Conservation (phyloP, 1,139 yeast genomes). For the Hansenula anomala region DNA sequence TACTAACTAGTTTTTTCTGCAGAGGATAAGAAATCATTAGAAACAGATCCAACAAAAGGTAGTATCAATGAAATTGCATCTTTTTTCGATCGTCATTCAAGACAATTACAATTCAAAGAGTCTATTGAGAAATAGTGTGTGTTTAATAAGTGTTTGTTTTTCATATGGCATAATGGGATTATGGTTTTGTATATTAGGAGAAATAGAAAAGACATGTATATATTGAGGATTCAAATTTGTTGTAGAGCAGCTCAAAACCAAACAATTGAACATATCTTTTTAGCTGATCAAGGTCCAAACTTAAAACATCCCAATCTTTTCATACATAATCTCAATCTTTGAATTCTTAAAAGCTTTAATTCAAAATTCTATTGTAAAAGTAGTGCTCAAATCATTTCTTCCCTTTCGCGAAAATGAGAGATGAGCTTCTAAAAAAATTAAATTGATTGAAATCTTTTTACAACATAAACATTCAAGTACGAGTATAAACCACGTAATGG, state of each 20-base stretch:
- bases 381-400: too few relatives aligned
- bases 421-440: too few relatives aligned
- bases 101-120: slow-evolving; percentile 63
- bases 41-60: slow-evolving; percentile 58
- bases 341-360: too few relatives aligned
- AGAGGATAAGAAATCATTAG: slow-evolving; percentile 70
- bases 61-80: slow-evolving; percentile 51
- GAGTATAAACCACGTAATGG: not conserved
- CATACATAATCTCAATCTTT: too few relatives aligned
- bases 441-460: too few relatives aligned
- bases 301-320: too few relatives aligned
- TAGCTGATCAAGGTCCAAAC: too few relatives aligned
- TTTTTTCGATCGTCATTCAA: slow-evolving; percentile 63
- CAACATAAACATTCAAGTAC: not conserved
- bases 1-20: not conserved
- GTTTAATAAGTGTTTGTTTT: not conserved
- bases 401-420: too few relatives aligned
- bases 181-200: not conserved
- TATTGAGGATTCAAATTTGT: too few relatives aligned
- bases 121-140: slow-evolving; percentile 39
- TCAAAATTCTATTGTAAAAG: too few relatives aligned
- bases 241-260: too few relatives aligned
- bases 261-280: too few relatives aligned
- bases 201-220: not conserved
- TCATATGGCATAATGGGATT: not conserved